phyloP scores from a whole-genome alignment of 2,329 filamentous ascomycete genomes.

The Aspergillus hiratsukae region DNA sequence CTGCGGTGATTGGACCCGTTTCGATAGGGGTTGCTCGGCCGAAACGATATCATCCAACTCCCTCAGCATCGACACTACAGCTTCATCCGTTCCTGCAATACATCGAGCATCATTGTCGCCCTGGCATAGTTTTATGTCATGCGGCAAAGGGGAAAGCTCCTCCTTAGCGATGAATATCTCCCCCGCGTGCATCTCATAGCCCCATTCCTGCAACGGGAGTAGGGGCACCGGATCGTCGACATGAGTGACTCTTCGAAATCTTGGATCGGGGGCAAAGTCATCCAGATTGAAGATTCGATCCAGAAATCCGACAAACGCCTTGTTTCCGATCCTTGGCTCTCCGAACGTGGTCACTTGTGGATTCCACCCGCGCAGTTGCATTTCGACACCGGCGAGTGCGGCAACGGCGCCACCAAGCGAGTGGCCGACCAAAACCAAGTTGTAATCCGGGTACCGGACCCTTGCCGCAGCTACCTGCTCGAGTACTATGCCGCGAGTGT shows the following conservation, averaged over 20 bases:
- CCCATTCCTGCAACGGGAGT: conserved; percentile 82
- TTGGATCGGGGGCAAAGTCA: conserved; percentile 15
- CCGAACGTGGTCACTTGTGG: conserved; percentile 86
- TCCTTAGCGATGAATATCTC: conserved; percentile 80
- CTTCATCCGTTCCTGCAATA: conserved; percentile 57
- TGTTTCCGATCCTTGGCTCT: conserved; percentile 65
- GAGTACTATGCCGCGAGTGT: conserved; percentile 66
- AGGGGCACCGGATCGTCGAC: conserved; percentile 81
- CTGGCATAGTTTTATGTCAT: conserved; percentile 66
- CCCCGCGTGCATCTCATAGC: conserved; percentile 76
- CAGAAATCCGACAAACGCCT: conserved; percentile 50
- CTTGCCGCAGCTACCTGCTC: conserved; percentile 59
- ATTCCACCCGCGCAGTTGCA: conserved; percentile 70
- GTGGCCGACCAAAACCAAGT: conserved; percentile 78
- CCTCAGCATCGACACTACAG: conserved; percentile 1
- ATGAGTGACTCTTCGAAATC: conserved; percentile 79
- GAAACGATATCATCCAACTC: conserved; percentile 3
- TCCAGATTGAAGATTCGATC: conserved; percentile 47
- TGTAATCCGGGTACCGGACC: conserved; percentile 62
- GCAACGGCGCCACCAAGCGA: conserved; percentile 91
- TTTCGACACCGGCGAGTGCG: conserved; percentile 77
- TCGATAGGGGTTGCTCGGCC: neutral
- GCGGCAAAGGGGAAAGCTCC: conserved; percentile 61
- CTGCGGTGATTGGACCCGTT: neutral
- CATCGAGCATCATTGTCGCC: conserved; percentile 70